Evolutionary conservation across 208 protist species (phyloP), one percentile per base, ranked within the genome.

Genomic region (Acanthamoeba castellanii): DNA sequence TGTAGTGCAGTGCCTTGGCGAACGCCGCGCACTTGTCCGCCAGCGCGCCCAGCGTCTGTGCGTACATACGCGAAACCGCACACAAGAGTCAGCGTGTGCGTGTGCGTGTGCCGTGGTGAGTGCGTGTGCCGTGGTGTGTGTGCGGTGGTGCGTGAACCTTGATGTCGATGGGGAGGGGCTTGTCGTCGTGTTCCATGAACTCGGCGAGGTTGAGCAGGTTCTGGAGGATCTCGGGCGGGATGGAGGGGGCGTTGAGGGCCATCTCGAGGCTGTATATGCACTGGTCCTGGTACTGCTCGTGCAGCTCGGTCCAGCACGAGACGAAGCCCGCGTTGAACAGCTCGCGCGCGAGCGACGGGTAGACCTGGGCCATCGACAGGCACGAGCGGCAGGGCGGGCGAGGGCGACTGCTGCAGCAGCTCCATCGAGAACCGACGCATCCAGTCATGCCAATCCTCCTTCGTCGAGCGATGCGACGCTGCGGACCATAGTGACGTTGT

Each of bases 311-410:
- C 98, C 98, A 99, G 96, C 98, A 99, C 27, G 95, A 97, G 4
- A 99, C 92, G 95, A 99, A 99, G 16, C 97, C 97, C 13, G 97
- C 98, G 95, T 99, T 99, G 94, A 99, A 99, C 13, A 99, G 95
- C 95, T 99, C 96, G 52, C 95, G 96, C 1, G 98, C 97, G 0
- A 99, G 82, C 42, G 98, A 98, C 45, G 96, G 95, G 95, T 98
- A 98, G 34, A 97, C 92, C 66, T 97, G 95, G 6, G 98, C 98
- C n/a, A 99, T 89, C 9, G 96, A 93, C 7, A 96, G 45, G 95
- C 98, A 99, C 3, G 98, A 96, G 32, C 98, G 96, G 22, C n/a
- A 99, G 96, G 22, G 98, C 95, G 7, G 98, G 98, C 42, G 97
- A 98, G n/a, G 98, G 98, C 82, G 98, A 99, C 88, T 98, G 96